Conservation (phyloP, 495 filamentous ascomycete species). For the Penicillium robsamsonii region DNA sequence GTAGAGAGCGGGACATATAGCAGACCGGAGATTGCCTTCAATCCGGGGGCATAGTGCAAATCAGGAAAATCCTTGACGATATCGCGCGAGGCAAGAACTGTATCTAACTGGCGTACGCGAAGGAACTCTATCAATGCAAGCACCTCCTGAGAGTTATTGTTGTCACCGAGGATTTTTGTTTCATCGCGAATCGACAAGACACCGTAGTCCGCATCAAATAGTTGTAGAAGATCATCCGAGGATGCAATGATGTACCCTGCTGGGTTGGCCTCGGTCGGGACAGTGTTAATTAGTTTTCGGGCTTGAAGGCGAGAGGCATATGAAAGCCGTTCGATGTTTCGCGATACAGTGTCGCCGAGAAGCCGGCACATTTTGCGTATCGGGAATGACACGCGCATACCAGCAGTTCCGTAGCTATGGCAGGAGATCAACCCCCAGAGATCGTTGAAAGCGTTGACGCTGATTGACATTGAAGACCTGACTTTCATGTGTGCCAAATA, state of each 20-base stretch:
- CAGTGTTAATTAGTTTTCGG: conserved; percentile 42
- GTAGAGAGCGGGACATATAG: conserved; percentile 80
- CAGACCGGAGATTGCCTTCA: conserved; percentile 74
- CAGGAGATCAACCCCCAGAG: conserved; percentile 91
- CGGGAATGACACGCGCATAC: conserved; percentile 89
- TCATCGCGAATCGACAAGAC: conserved; percentile 82
- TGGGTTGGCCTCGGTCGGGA: conserved; percentile 78
- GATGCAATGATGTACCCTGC: conserved; percentile 92
- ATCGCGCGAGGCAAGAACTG: conserved; percentile 76
- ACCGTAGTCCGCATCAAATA: conserved; percentile 89
- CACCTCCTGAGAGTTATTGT: conserved; percentile 77
- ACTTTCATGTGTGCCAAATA: conserved; percentile 91
- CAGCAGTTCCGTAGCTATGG: conserved; percentile 76
- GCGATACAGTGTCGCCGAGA: conserved; percentile 80
- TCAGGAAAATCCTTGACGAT: conserved; percentile 80
- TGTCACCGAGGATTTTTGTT: conserved; percentile 78
- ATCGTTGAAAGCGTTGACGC: conserved; percentile 79
- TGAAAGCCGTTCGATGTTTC: conserved; percentile 86
- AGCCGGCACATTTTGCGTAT: conserved; percentile 94
- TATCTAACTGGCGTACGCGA: conserved; percentile 69
- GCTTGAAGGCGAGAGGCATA: conserved; percentile 78
- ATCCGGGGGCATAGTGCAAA: conserved; percentile 75
- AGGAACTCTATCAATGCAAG: conserved; percentile 85
- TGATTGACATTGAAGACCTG: conserved; percentile 91
- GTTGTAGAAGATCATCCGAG: conserved; percentile 78